Conservation (phyloP, 495 filamentous ascomycete genomes). For the Daldinia grandis region DNA sequence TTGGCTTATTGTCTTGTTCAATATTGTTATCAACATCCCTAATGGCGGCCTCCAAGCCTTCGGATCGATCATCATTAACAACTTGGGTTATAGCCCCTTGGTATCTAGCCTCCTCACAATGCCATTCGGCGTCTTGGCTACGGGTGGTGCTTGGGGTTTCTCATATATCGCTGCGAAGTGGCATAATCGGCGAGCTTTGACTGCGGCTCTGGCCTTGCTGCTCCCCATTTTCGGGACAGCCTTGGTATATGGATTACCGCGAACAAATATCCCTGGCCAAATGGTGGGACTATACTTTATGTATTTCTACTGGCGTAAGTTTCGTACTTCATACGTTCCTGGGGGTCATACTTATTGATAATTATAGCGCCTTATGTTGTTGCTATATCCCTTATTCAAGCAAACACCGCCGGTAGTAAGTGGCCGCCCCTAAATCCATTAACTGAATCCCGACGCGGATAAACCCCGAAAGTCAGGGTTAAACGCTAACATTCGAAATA, state of each 20-base stretch:
- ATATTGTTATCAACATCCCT: constrained; percentile 37
- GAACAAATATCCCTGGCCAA: constrained; percentile 47
- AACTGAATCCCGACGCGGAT: neutral
- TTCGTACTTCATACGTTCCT: neutral
- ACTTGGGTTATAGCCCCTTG: constrained; percentile 32
- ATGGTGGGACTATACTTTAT: constrained; percentile 51
- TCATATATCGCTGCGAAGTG: constrained; percentile 49
- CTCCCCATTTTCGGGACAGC: constrained; percentile 50
- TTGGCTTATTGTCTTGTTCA: constrained; percentile 35
- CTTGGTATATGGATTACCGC: constrained; percentile 49
- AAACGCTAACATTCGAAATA: constrained; percentile 1
- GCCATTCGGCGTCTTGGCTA: constrained; percentile 50
- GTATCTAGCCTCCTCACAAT: constrained; percentile 34
- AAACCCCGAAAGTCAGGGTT: neutral
- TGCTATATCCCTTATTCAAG: constrained; percentile 49
- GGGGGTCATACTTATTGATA: constrained; percentile 10
- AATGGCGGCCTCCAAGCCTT: constrained; percentile 38
- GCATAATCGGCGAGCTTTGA: constrained; percentile 49
- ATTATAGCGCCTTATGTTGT: constrained; percentile 50
- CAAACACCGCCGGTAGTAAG: constrained; percentile 52
- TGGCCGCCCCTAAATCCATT: neutral
- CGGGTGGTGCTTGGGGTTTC: constrained; percentile 42
- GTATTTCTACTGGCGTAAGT: constrained; percentile 49
- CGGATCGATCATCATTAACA: constrained; percentile 38
- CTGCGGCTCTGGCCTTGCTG: constrained; percentile 43